Evolutionary conservation across 2,329 filamentous ascomycete species (phyloP).

Genomic region (Neonectria coccinea): DNA sequence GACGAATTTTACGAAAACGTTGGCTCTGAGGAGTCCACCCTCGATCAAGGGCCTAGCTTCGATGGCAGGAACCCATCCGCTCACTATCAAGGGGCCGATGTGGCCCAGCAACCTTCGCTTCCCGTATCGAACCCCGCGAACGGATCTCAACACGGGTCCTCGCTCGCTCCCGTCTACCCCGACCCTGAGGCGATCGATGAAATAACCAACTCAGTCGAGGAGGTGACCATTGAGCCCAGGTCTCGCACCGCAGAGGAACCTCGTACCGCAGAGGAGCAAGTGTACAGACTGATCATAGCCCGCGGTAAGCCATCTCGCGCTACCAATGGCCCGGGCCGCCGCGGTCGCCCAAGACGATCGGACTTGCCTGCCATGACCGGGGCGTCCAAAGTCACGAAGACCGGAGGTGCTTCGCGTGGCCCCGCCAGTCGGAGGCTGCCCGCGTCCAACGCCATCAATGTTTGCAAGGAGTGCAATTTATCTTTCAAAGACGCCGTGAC

Average conservation of each 20-base stretch:
- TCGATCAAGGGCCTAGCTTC: slow-evolving; percentile 17
- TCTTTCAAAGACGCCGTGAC: slow-evolving; percentile 58
- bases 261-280: slow-evolving; percentile 8
- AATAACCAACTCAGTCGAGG: not conserved
- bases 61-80: slow-evolving; percentile 14
- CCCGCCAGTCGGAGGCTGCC: slow-evolving; percentile 22
- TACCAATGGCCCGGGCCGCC: slow-evolving; percentile 27
- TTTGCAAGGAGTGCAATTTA: slow-evolving; percentile 36
- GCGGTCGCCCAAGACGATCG: slow-evolving; percentile 28
- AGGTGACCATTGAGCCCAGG: not conserved
- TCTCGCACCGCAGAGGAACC: slow-evolving; percentile 3
- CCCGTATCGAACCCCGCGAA: slow-evolving; percentile 3
- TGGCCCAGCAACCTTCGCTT: not conserved
- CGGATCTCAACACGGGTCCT: slow-evolving; percentile 9
- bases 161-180: slow-evolving; percentile 22
- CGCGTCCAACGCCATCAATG: slow-evolving; percentile 13
- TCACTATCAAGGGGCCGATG: not conserved
- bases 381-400: slow-evolving; percentile 28
- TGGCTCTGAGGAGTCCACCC: slow-evolving; percentile 8
- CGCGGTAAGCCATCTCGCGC: slow-evolving; percentile 15
- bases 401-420: not conserved
- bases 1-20: slow-evolving; percentile 4
- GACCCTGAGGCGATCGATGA: slow-evolving; percentile 26
- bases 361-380: slow-evolving; percentile 1
- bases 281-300: slow-evolving; percentile 16